phyloP scores from a whole-genome alignment of 352 stramenopile genomes.

The Pythium graminicola region DNA sequence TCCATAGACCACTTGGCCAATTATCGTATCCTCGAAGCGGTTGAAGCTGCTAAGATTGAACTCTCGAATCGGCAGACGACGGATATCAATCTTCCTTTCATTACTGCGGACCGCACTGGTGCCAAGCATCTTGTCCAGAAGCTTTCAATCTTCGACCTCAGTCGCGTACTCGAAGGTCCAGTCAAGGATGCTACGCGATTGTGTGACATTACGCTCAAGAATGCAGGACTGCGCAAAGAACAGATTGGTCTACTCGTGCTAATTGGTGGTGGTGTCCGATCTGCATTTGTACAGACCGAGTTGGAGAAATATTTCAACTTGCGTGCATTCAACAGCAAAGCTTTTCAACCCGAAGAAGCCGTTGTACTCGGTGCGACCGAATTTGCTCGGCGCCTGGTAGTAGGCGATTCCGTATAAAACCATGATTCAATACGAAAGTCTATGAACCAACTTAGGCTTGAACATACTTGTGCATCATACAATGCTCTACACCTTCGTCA shows the following conservation, averaged over 20 bases:
- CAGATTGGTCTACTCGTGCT: constrained; percentile 47
- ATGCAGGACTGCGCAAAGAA: constrained; percentile 29
- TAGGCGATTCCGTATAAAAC: constrained; percentile 7
- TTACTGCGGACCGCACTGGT: constrained; percentile 58
- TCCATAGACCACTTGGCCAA: constrained; percentile 64
- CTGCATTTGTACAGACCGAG: constrained; percentile 41
- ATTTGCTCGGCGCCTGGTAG: constrained; percentile 38
- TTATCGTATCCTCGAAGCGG: constrained; percentile 59
- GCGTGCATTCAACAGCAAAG: constrained; percentile 39
- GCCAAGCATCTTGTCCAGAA: constrained; percentile 69
- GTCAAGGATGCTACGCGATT: constrained; percentile 29
- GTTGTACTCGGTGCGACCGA: constrained; percentile 53
- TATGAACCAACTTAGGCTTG: neutral
- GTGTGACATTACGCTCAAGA: constrained; percentile 30
- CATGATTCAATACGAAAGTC: too few species aligned
- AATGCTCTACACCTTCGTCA: constrained; percentile 54
- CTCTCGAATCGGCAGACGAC: constrained; percentile 45
- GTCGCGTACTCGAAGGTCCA: constrained; percentile 35
- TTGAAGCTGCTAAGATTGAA: constrained; percentile 67
- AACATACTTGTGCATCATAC: constrained; percentile 18
- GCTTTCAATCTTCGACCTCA: constrained; percentile 48
- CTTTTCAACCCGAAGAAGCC: constrained; percentile 51
- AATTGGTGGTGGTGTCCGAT: constrained; percentile 46
- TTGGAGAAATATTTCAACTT: constrained; percentile 47
- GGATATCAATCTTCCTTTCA: constrained; percentile 72